Base-by-base conservation (phyloP, 129 eudicot species). In the Flaveria sonorensis region DNA sequence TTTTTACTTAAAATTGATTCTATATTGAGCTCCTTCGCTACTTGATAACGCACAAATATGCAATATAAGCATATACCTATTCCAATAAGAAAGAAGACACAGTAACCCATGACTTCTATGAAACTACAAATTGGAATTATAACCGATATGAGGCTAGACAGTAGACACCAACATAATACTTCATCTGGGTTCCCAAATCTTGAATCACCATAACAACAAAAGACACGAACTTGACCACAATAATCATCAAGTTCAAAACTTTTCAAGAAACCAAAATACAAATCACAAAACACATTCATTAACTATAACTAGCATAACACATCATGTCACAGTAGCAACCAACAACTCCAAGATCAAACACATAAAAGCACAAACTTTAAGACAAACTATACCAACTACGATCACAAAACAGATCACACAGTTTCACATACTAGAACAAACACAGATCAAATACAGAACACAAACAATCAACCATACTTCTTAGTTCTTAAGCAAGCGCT, bases 401-500 rank as follows among this genome's bases (percentile, higher is more conserved):
- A 65, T 48, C 24, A 68, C 43, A 74, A 32, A 28, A 57, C 75
- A 67, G 66, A 74, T 75, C 56, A 32, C 50, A 68, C 50, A 74
- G 10, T 2, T 10, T 45, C 48, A 45, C 3, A 47, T 52, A 18
- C 7, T 12, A 23, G 3, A 68, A 40, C 66, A 10, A 67, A n/a
- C 43, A 78, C 3, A 47, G 40, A 68, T 57, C 81, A 16, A 45
- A 26, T 30, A 26, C 14, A 32, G 2, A 19, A 55, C 47, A 16
- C 26, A 13, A 19, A 16, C 28, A 56, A 26, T 39, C 7, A 39
- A 32, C 77, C 72, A 79, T 48, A 57, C 30, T 23, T 72, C 32
- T 78, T 77, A 90, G 4, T 23, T 72, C 32, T 78, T 77, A 90
- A 7, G 93, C 90, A 82, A 86, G 88, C 7, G 77, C 20, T 19